Conservation (phyloP, 371 early-diverging fungal species). For the Mortierella polycephala region DNA sequence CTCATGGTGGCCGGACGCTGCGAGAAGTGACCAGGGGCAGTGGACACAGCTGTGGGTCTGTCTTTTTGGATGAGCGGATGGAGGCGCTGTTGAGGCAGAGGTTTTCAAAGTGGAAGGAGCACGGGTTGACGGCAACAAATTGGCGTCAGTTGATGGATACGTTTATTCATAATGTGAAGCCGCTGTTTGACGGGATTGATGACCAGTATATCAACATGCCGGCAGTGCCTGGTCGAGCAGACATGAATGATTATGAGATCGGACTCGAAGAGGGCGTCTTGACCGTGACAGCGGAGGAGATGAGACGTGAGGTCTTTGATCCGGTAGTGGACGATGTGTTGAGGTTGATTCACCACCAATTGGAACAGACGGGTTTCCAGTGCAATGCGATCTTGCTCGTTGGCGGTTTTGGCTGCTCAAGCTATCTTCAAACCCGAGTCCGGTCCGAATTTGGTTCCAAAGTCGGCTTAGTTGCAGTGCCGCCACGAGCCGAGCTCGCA, state of each 20-base stretch:
- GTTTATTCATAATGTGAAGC: slow-evolving; percentile 60
- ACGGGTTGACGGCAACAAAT: slow-evolving; percentile 26
- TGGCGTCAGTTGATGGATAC: slow-evolving; percentile 43
- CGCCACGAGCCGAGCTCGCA: slow-evolving; percentile 53
- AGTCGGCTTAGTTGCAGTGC: slow-evolving; percentile 44
- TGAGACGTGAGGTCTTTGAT: slow-evolving; percentile 54
- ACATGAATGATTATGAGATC: slow-evolving; percentile 58
- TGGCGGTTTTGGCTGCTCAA: slow-evolving; percentile 51
- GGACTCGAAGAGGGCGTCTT: slow-evolving; percentile 52
- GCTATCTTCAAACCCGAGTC: slow-evolving; percentile 42
- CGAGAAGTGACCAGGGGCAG: slow-evolving; percentile 53
- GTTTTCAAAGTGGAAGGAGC: slow-evolving; percentile 29
- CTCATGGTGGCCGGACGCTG: slow-evolving; percentile 52
- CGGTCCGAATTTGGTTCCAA: slow-evolving; percentile 30
- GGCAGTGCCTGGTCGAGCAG: slow-evolving; percentile 57
- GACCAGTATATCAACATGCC: slow-evolving; percentile 36
- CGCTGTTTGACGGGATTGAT: slow-evolving; percentile 28
- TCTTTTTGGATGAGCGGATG: slow-evolving; percentile 52
- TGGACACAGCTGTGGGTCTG: slow-evolving; percentile 49
- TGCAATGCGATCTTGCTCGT: slow-evolving; percentile 53
- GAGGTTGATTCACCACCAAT: slow-evolving; percentile 44
- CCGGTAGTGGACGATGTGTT: slow-evolving; percentile 53
- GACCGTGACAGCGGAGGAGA: slow-evolving; percentile 47
- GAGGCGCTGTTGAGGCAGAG: slow-evolving; percentile 23
- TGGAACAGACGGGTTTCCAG: slow-evolving; percentile 27